phyloP scores from a whole-genome alignment of 805 yeast genomes.

The Kuraishia floccosa region DNA sequence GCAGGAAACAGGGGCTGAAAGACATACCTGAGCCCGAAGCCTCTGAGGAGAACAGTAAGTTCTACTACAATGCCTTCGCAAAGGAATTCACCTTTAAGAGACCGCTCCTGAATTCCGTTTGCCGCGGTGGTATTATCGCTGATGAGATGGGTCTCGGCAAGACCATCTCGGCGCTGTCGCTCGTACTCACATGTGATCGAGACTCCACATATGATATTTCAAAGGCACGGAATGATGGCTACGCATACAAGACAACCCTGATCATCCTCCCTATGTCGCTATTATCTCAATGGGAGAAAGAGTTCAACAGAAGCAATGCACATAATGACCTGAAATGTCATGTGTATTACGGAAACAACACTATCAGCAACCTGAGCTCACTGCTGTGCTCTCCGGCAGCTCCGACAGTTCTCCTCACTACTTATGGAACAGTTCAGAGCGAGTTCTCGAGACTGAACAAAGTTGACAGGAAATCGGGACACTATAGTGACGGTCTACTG shows the following conservation, averaged over 20 bases:
- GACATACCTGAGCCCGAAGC: neutral
- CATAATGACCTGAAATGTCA: constrained; percentile 30
- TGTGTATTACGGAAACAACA: constrained; percentile 67
- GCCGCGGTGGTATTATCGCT: constrained; percentile 81
- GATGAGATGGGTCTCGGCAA: constrained; percentile 98
- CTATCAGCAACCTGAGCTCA: constrained; percentile 35
- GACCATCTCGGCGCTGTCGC: constrained; percentile 72
- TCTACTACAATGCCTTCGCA: constrained; percentile 69
- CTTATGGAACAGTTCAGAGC: constrained; percentile 77
- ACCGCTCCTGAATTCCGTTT: constrained; percentile 50
- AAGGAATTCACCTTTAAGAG: constrained; percentile 65
- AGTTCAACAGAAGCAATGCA: constrained; percentile 49
- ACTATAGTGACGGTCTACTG: constrained; percentile 42
- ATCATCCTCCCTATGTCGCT: constrained; percentile 86
- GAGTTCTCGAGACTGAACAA: constrained; percentile 48
- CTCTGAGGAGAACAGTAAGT: constrained; percentile 12
- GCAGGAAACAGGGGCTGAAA: neutral
- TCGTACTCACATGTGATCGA: constrained; percentile 49
- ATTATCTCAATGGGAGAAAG: constrained; percentile 84
- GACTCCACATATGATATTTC: constrained; percentile 4
- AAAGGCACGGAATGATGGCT: constrained; percentile 17
- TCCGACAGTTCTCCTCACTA: constrained; percentile 68
- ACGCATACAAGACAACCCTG: constrained; percentile 65
- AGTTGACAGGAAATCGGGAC: constrained; percentile 7
- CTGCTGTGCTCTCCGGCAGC: constrained; percentile 33